These are phyloP conservation scores for Paramecium sonneborni DNA, from an alignment of 73 alveolate genomes.

Conservation along the genomic window DNA sequence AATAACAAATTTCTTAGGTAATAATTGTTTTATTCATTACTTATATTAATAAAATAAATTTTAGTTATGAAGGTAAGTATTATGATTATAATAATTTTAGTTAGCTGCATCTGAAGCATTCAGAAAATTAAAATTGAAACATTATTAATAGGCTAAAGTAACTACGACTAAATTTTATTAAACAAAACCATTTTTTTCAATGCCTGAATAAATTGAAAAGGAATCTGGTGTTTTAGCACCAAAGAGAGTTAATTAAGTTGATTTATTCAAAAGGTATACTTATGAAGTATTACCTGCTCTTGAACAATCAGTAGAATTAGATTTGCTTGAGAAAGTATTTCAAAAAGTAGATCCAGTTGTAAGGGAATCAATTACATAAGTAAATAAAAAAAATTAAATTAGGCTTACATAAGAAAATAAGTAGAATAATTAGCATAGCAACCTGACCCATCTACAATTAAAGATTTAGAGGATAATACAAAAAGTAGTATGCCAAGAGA, in stretches of 20 bases:
- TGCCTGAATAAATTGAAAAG: background rate
- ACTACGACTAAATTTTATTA: background rate
- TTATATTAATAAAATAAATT: background rate
- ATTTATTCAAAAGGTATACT: constrained; percentile 30
- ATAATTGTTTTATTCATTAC: background rate
- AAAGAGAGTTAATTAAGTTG: constrained; percentile 46
- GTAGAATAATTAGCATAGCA: background rate
- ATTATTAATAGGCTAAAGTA: background rate
- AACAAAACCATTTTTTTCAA: background rate
- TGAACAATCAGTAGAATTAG: constrained; percentile 16
- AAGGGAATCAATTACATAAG: constrained; percentile 45
- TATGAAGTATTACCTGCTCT: constrained; percentile 29
- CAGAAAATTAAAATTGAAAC: constrained; percentile 1
- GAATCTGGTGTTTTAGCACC: constrained; percentile 51
- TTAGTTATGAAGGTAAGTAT: constrained; percentile 37
- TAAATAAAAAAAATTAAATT: background rate
- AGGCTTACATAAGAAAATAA: constrained; percentile 41
- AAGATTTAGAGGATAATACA: background rate
- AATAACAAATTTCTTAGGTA: background rate
- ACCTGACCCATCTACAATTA: background rate
- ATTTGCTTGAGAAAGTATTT: constrained; percentile 12
- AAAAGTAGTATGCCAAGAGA: constrained; percentile 13
- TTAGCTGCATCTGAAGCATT: constrained; percentile 40
- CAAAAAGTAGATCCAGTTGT: constrained; percentile 43
- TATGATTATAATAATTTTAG: background rate